Evolutionary conservation across 1,284 basidiomycete species (phyloP), one percentile per base, ranked within the genome.

Genomic region (Tetrapyrgos nigripes): DNA sequence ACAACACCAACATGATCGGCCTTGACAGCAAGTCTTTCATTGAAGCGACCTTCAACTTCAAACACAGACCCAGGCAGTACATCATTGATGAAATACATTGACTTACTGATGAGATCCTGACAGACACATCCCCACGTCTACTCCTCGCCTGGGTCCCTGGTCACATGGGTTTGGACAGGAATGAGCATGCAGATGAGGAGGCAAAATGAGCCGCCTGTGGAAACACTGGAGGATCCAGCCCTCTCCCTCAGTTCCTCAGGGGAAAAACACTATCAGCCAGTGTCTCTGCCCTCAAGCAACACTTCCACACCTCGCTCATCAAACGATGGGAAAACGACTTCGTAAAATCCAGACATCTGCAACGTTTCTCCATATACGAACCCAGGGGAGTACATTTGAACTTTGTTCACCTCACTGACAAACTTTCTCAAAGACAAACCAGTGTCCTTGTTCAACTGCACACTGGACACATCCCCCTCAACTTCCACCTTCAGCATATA

Each of bases 401-500:
- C 2, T 71, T 64, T 50, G 33, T 54, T 2, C 55, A 65, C 29
- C 50, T 66, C 19, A 64, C 56, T 2, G 28, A 50, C 1, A 31
- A 52, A 0, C 56, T 70, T 19, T 50, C 50, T 0, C 58, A 68
- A 24, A 29, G 44, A 1, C 64, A 69, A 33, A 60, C 52, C 26
- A 70, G 66, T 57, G 11, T 70, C 1, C 46, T 73, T 0, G 62
- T 62, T 1, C 72, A 75, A 52, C 55, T 76, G 3, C 53, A 59
- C 1, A 66, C 63, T 13, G 64, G 64, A 1, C 68, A 71, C 50
- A 49, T 62, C 1, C 55, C 57, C 0, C 63, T 70, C 2, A 65
- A 67, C 28, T 43, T 55, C 10, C 57, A 68, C 54, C 61, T 71
- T 5, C 47, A 62, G 28, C n/a, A 50, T 3, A 68, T 70, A 23